Evolutionary conservation across 2,329 filamentous ascomycete genomes (phyloP).

Genomic region (Sclerotinia nivalis): DNA sequence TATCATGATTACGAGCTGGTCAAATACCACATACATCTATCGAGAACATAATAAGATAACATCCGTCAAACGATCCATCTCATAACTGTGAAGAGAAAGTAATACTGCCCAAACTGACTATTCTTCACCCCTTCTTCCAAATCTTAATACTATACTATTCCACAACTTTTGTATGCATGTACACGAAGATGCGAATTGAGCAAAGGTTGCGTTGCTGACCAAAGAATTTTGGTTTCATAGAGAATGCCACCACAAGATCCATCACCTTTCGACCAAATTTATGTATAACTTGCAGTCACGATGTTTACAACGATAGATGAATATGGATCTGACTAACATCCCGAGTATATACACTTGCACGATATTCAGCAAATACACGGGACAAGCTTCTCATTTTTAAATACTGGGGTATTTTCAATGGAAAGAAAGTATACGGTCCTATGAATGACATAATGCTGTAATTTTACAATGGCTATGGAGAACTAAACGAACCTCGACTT

Average conservation of each 20-base stretch:
- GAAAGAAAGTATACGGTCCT: too few relatives aligned
- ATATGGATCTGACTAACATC: too few relatives aligned
- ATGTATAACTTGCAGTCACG: background rate
- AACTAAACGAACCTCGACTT: background rate
- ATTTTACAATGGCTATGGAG: background rate
- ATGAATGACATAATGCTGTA: too few relatives aligned
- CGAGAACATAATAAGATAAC: background rate
- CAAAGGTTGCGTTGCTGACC: too few relatives aligned
- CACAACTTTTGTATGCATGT: fast-evolving
- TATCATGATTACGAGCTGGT: background rate
- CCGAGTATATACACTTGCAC: background rate
- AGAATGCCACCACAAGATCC: background rate
- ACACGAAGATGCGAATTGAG: background rate
- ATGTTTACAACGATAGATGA: too few relatives aligned
- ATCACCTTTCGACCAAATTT: background rate
- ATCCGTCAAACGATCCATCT: background rate
- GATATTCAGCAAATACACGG: background rate
- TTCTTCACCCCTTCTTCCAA: too few relatives aligned
- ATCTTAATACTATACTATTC: background rate
- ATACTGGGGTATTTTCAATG: background rate
- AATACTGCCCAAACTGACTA: fast-evolving
- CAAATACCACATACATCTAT: background rate
- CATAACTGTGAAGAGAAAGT: background rate
- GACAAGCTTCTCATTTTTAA: background rate
- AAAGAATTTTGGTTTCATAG: background rate